These are phyloP conservation scores for Pseudozyma hubeiensis DNA, from an alignment of 1,284 basidiomycete species.

Conservation along the genomic window DNA sequence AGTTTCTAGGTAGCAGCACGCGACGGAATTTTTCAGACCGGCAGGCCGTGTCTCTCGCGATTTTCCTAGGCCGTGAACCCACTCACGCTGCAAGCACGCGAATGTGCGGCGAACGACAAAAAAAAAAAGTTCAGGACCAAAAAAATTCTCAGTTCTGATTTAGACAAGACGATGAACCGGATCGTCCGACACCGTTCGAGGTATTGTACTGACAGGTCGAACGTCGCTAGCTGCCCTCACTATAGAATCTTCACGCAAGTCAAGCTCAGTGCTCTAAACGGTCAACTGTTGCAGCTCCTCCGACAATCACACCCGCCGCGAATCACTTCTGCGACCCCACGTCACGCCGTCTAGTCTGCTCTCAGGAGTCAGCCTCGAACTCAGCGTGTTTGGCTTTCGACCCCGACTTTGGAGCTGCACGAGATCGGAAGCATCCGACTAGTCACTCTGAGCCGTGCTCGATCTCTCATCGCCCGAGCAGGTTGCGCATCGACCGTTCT, in stretches of 20 bases:
- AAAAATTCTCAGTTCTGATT: not conserved
- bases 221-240: not conserved
- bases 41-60: not conserved
- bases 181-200: constrained; percentile 26
- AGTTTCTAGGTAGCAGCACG: constrained; percentile 3
- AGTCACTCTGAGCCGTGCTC: not conserved
- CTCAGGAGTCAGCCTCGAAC: not conserved
- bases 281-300: no score
- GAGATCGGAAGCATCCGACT: not conserved
- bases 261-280: no score
- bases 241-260: no score
- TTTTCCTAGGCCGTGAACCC: not conserved
- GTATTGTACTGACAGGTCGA: not conserved
- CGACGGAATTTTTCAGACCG: not conserved
- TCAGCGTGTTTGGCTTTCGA: not conserved
- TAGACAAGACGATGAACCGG: constrained; percentile 1
- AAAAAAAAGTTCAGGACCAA: constrained; percentile 1
- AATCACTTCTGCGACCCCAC: no score
- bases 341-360: not conserved
- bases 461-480: not conserved
- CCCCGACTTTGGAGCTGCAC: not conserved
- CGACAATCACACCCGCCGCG: no score
- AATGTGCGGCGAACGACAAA: not conserved
- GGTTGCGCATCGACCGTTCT: not conserved
- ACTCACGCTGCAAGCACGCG: not conserved